phyloP scores from a whole-genome alignment of 495 filamentous ascomycete species.

The Talaromyces thailandensis region DNA sequence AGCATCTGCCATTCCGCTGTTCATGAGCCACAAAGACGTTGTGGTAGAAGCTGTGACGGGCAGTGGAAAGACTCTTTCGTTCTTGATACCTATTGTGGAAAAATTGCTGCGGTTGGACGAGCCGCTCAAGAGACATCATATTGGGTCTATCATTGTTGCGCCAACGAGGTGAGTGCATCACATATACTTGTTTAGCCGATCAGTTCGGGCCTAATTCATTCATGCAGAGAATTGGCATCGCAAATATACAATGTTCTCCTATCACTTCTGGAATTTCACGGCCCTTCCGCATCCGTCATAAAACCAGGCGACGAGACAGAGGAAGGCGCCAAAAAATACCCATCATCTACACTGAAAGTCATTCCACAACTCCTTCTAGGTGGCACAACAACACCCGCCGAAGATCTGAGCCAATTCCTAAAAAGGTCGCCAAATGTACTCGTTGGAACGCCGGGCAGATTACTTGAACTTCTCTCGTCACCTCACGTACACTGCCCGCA shows the following conservation, averaged over 20 bases:
- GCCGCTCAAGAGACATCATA: conserved; percentile 76
- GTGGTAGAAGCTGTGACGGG: conserved; percentile 96
- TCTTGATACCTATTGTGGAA: conserved; percentile 82
- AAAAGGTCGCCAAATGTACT: conserved; percentile 75
- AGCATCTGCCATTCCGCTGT: conserved; percentile 84
- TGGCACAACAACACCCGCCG: conserved; percentile 69
- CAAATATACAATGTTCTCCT: conserved; percentile 83
- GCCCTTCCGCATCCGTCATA: conserved; percentile 58
- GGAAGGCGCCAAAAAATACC: conserved; percentile 40
- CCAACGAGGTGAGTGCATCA: conserved; percentile 55
- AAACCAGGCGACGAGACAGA: conserved; percentile 42
- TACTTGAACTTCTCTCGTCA: conserved; percentile 83
- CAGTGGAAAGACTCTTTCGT: conserved; percentile 88
- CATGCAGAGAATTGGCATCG: conserved; percentile 66
- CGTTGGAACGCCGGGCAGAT: conserved; percentile 79
- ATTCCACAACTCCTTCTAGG: conserved; percentile 86
- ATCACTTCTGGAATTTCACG: conserved; percentile 73
- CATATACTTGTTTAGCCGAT: background rate
- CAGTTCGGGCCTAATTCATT: background rate
- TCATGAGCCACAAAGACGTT: conserved; percentile 90
- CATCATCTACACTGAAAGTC: conserved; percentile 46
- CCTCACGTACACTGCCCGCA: conserved; percentile 82
- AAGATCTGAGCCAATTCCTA: conserved; percentile 77
- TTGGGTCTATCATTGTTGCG: conserved; percentile 83
- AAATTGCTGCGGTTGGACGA: conserved; percentile 68